Evolutionary conservation across 2,329 filamentous ascomycete genomes (phyloP).

Genomic region (Didymosphaeria variabile): DNA sequence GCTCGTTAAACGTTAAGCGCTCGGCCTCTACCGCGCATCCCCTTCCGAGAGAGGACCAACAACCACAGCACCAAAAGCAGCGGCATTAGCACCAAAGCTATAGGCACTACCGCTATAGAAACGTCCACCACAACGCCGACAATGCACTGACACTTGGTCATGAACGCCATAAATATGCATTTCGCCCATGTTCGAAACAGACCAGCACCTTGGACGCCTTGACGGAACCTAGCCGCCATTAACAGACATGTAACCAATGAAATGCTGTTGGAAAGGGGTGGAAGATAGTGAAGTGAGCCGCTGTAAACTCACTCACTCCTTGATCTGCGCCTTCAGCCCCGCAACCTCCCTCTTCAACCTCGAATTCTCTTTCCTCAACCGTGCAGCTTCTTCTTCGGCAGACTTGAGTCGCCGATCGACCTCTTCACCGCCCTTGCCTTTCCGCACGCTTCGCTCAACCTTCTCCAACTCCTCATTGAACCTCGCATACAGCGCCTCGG

Average conservation of each 20-base stretch:
- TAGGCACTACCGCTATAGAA: conserved; percentile 14
- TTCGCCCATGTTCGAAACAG: conserved; percentile 11
- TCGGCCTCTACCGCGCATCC: conserved; percentile 6
- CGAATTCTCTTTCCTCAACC: conserved; percentile 85
- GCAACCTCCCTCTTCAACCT: conserved; percentile 83
- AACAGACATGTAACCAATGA: conserved; percentile 7
- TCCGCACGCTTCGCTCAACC: conserved; percentile 75
- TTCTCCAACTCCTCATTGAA: conserved; percentile 92
- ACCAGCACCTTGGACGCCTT: neutral
- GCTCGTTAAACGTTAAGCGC: conserved; percentile 23
- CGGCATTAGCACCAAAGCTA: conserved; percentile 18
- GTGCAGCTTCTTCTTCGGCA: conserved; percentile 77
- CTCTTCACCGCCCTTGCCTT: conserved; percentile 81
- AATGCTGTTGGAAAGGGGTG: neutral
- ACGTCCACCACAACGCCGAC: conserved; percentile 21
- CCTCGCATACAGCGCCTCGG: conserved; percentile 88
- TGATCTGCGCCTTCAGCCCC: conserved; percentile 64
- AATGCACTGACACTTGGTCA: conserved; percentile 5
- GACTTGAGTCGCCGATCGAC: conserved; percentile 76
- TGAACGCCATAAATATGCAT: conserved; percentile 28
- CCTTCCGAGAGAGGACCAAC: conserved; percentile 7
- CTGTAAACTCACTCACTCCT: conserved; percentile 47
- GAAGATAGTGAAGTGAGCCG: neutral
- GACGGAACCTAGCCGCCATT: neutral
- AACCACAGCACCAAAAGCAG: conserved; percentile 15